Conservation (phyloP, 768 basidiomycete species). For the Auricularia auricula-judae region DNA sequence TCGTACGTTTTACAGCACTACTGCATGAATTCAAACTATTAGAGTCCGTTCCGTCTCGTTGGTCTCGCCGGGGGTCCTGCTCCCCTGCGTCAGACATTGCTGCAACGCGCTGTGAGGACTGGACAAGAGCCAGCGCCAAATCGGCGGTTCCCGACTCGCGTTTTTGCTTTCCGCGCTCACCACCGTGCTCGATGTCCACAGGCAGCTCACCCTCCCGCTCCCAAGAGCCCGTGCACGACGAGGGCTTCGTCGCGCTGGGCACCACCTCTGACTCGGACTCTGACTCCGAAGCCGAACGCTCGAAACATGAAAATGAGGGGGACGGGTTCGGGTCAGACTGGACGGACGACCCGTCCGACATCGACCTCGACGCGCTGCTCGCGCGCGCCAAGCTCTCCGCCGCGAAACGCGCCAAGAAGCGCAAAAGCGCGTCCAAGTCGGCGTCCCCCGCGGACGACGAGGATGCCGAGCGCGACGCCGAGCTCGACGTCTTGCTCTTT, state of each 20-base stretch:
- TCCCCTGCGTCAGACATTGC: too few relatives aligned
- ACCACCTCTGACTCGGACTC: background rate
- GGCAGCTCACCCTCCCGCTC: too few relatives aligned
- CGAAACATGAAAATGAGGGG: background rate
- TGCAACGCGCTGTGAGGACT: too few relatives aligned
- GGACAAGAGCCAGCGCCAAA: too few relatives aligned
- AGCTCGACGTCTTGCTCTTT: background rate
- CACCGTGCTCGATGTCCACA: too few relatives aligned
- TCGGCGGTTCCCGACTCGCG: too few relatives aligned
- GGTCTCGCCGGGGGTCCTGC: too few relatives aligned
- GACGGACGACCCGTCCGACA: background rate
- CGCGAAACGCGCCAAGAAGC: background rate
- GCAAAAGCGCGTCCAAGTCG: background rate
- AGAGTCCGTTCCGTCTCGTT: too few relatives aligned
- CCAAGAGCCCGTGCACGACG: background rate
- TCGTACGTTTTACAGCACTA: too few relatives aligned
- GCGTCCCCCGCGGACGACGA: background rate
- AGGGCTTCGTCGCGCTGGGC: background rate
- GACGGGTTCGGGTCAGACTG: background rate
- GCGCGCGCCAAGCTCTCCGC: background rate
- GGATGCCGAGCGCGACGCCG: background rate
- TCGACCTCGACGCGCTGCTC: background rate
- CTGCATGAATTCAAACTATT: too few relatives aligned
- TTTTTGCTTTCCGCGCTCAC: too few relatives aligned
- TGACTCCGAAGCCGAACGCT: background rate